Base-by-base conservation (phyloP, 805 yeast genomes). In the Pichia membranifaciens region DNA sequence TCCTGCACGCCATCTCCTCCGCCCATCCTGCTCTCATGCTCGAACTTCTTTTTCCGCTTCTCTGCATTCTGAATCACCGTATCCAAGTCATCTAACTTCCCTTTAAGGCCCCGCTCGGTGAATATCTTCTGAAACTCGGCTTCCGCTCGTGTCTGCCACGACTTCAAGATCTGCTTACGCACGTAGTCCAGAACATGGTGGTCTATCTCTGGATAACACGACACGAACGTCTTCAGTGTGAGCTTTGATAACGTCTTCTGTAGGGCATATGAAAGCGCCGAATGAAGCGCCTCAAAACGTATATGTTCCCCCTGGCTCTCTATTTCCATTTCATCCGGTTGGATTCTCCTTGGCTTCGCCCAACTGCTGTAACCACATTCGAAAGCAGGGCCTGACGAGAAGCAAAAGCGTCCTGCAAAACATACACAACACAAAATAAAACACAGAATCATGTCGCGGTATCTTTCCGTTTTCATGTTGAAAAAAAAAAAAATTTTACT, bases 181-280 rank as follows among this genome's bases (percentile, higher is more conserved):
- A 78, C 75, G 17, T 65, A 65, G 38, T 70, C 73, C 22, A 78
- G 58, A 0, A 71, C 61, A 22, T 63, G 62, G 4, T 54, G 51
- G 4, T 79, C 81, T 4, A 68, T 70, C 4, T 60, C 57, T 6
- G 81, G 80, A 57, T 69, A 78, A 55, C 81, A 74, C 38, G 68
- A 57, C 23, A 58, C 56, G 29, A 78, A 58, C 50, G 70, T 73
- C 15, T 75, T 77, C 6, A 68, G 44, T 13, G 72, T 62, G 35
- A 78, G 54, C 43, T 75, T 68, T 47, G 69, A 70, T 28, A 75
- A 66, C 3, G 78, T 72, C 55, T 71, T 76, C 38, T 61, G 52
- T 31, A 67, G 49, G 17, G 71, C 62, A 45, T 63, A 68, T 44
- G 67, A 66, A 13, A 61, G 63, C 2, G 67, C 71, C 35, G 61